Evolutionary conservation across 1,139 yeast species (phyloP).

Genomic region (Pichia sp.): DNA sequence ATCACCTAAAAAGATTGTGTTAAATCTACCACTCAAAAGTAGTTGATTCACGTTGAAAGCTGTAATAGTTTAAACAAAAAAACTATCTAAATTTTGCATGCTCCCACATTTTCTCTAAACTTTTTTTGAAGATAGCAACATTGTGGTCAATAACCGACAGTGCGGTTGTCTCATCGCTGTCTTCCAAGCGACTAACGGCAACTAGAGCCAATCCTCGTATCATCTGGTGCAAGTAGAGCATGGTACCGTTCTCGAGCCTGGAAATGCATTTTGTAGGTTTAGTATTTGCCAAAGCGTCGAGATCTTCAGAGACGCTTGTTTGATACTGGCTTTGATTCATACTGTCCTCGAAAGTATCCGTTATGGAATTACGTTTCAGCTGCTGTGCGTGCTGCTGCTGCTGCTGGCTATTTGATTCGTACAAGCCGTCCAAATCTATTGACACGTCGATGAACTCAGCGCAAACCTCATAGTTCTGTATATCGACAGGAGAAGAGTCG

Average conservation of each 20-base stretch:
- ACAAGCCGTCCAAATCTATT: constrained; percentile 75
- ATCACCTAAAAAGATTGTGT: no score
- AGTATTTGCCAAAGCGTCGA: constrained; percentile 5
- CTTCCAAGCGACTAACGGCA: constrained; percentile 68
- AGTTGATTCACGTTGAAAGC: no score
- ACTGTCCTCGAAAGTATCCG: constrained; percentile 4
- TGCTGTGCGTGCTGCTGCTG: background rate
- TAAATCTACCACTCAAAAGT: no score
- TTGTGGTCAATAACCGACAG: constrained; percentile 85
- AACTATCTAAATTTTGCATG: constrained; percentile 10
- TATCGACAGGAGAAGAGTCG: constrained; percentile 92
- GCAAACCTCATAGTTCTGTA: constrained; percentile 92
- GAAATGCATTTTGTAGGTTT: constrained; percentile 62
- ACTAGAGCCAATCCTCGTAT: constrained; percentile 89
- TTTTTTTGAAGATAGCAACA: constrained; percentile 73
- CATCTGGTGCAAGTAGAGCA: constrained; percentile 83
- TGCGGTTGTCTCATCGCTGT: constrained; percentile 40
- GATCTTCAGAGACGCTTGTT: constrained; percentile 1
- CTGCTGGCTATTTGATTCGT: constrained; percentile 35
- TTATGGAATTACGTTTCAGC: constrained; percentile 11
- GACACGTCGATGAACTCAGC: constrained; percentile 96
- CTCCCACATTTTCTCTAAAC: constrained; percentile 75
- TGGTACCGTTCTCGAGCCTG: constrained; percentile 73
- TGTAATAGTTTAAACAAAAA: no score
- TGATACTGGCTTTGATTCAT: constrained; percentile 3